phyloP scores from a whole-genome alignment of 768 basidiomycete genomes.

The Amanita phalloides region DNA sequence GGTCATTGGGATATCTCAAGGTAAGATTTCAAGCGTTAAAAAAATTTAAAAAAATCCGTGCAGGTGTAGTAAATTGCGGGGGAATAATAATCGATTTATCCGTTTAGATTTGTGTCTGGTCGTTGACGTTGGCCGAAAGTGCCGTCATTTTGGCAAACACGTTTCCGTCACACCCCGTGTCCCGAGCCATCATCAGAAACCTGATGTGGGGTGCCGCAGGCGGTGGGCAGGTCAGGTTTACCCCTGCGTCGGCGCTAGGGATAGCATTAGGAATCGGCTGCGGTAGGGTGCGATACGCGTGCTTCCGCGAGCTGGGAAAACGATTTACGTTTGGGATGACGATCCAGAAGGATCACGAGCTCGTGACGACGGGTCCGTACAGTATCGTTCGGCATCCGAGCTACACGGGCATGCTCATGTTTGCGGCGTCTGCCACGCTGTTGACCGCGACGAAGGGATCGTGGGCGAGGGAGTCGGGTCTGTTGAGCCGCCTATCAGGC shows the following conservation, averaged over 20 bases:
- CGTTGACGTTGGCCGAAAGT: background rate
- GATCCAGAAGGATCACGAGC: background rate
- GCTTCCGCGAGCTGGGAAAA: background rate
- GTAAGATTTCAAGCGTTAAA: background rate
- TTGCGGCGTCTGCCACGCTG: background rate
- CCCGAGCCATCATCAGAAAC: background rate
- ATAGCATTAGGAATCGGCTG: background rate
- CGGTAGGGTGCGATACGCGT: background rate
- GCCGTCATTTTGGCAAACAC: background rate
- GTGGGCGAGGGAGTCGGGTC: background rate
- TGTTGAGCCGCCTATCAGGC: background rate
- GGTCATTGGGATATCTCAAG: background rate
- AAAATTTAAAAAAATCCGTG: too few relatives aligned
- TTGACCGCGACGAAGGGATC: background rate
- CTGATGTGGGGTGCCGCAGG: background rate
- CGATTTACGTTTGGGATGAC: background rate
- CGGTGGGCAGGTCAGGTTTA: background rate
- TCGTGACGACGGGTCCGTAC: slow-evolving; percentile 1
- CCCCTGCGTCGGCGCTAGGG: background rate
- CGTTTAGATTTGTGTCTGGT: background rate
- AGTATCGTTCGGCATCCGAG: background rate
- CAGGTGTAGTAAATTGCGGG: too few relatives aligned
- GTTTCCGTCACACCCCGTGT: background rate
- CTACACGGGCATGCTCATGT: background rate
- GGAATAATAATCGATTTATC: too few relatives aligned